Conservation (phyloP, 2,329 filamentous ascomycete species). For the Exophiala spinifera region DNA sequence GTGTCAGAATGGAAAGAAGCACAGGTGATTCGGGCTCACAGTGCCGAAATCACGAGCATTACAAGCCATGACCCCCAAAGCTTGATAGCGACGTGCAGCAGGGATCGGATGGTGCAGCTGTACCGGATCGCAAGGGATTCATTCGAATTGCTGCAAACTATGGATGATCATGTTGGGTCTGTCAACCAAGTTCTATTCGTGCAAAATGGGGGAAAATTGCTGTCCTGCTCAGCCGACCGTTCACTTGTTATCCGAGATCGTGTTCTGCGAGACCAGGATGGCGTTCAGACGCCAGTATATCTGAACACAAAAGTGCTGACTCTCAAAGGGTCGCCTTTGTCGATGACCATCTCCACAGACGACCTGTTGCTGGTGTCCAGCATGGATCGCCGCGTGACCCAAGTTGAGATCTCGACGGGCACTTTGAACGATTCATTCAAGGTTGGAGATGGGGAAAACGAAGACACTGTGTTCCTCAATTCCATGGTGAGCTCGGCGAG, state of each 20-base stretch:
- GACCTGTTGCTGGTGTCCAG: conserved; percentile 59
- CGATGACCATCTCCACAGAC: conserved; percentile 70
- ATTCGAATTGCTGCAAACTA: conserved; percentile 81
- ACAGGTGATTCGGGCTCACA: conserved; percentile 79
- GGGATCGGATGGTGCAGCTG: conserved; percentile 91
- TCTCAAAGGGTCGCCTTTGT: conserved; percentile 80
- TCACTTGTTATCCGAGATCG: conserved; percentile 80
- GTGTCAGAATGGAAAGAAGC: conserved; percentile 54
- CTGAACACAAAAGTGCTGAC: conserved; percentile 73
- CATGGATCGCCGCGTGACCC: conserved; percentile 60
- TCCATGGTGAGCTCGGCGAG: conserved; percentile 62
- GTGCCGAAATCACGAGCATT: conserved; percentile 79
- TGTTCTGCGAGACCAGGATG: conserved; percentile 57
- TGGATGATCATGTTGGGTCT: conserved; percentile 85
- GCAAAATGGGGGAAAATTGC: conserved; percentile 64
- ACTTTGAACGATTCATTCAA: conserved; percentile 73
- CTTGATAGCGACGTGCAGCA: conserved; percentile 76
- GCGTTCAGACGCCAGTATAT: conserved; percentile 65
- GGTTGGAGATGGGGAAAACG: conserved; percentile 73
- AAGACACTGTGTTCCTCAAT: conserved; percentile 79
- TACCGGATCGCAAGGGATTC: conserved; percentile 61
- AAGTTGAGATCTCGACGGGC: conserved; percentile 63
- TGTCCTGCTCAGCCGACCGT: conserved; percentile 86
- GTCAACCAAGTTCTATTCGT: conserved; percentile 76
- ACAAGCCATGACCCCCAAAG: conserved; percentile 62